Percentiles rank a stretch among this genome's conserved stretches.
Evolutionary conservation across 164 flowering plant genomes (phyloP).

Genomic region (Magnolia kwangsiensis): DNA sequence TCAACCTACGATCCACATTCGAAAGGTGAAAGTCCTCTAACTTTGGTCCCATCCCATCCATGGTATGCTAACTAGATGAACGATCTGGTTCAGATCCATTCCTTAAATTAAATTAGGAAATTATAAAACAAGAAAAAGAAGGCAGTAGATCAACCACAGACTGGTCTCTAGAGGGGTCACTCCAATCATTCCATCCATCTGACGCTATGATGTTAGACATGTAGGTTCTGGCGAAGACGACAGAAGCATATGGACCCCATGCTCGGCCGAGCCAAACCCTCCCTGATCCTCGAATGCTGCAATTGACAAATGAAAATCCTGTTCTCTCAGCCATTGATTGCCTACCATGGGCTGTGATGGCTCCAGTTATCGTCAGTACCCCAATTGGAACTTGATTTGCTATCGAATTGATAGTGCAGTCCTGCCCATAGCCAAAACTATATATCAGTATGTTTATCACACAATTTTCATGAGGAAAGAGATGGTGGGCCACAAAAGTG

Average conservation of each 20-base stretch:
- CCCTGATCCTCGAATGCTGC: conserved; percentile 60
- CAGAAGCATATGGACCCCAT: conserved; percentile 70
- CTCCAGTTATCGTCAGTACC: conserved; percentile 37
- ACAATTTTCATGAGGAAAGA: no score
- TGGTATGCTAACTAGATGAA: no score
- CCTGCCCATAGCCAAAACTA: conserved; percentile 21
- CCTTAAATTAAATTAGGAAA: background rate
- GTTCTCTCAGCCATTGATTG: conserved; percentile 37
- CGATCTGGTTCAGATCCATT: no score
- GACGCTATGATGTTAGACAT: conserved; percentile 58
- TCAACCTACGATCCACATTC: no score
- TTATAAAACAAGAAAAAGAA: background rate
- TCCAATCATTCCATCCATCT: conserved; percentile 61
- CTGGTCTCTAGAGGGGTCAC: conserved; percentile 45
- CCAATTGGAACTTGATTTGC: conserved; percentile 31
- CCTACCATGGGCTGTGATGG: conserved; percentile 74
- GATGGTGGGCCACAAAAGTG: no score
- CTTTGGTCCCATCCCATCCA: no score
- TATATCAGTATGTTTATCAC: no score
- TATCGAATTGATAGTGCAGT: conserved; percentile 41
- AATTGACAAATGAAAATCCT: conserved; percentile 76
- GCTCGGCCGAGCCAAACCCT: conserved; percentile 77
- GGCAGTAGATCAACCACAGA: conserved; percentile 25
- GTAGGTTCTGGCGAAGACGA: conserved; percentile 57
- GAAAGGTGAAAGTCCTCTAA: no score